Evolutionary conservation across 371 early-diverging fungal genomes (phyloP), one percentile per base, ranked within the genome.

Genomic region (Apophysomyces sp.): DNA sequence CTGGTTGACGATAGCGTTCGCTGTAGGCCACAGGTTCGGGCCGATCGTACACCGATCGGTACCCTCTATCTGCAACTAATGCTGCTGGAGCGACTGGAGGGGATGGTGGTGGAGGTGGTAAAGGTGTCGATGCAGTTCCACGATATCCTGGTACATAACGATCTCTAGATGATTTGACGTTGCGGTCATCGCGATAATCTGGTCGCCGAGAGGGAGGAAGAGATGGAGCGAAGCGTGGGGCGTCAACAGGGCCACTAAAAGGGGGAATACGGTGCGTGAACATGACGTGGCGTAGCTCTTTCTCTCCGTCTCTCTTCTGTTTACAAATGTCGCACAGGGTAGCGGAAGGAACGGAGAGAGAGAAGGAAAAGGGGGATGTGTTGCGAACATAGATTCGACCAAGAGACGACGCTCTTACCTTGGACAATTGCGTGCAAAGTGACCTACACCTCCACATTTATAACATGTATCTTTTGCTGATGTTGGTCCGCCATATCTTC

Each of bases 361-460:
- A 53, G 18, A 53, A 53, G 34, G 28, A 29, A 29, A 27, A 53
- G 27, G 24, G 11, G 16, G 28, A 55, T 18, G 31, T 30, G 31
- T 26, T 29, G 15, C 36, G 31, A 55, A 34, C 11, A 18, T 44
- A 9, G 49, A 44, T 44, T n/a, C 49, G 49, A 44, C 49, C 49
- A 44, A 44, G 49, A 44, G 49, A 44, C 49, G 24, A 44, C n/a
- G 55, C 34, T 39, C 57, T 57, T 57, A 57, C 57, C 57, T 57
- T 40, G 57, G 57, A 40, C 57, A 57, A 13, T 57, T 40, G 37
- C 57, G 57, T 57, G 40, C 36, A 37, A 37, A 57, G 28, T 57
- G 57, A 9, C 57, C 57, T 27, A 57, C 37, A 9, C 57, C 57
- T 12, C 57, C 57, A 26, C 57, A 57, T 26, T 57, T 57, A 27